Conservation (phyloP, 2,329 filamentous ascomycete genomes). For the Colletotrichum sp. region DNA sequence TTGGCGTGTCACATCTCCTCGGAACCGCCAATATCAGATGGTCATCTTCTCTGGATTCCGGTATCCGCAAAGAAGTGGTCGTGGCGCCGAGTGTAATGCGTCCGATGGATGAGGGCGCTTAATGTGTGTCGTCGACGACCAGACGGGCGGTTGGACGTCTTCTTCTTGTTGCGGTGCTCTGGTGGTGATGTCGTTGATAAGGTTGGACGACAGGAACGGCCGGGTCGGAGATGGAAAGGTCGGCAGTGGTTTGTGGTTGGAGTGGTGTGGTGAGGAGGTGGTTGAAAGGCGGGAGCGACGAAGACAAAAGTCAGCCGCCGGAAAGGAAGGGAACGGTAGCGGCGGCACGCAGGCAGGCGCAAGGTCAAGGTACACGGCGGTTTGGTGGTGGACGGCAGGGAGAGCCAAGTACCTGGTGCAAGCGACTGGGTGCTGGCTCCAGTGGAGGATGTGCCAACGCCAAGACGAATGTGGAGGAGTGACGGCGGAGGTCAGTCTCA, state of each 20-base stretch:
- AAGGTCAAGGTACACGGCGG: not conserved
- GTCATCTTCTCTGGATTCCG: slow-evolving; percentile 16
- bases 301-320: slow-evolving; percentile 9
- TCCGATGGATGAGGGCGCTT: not conserved
- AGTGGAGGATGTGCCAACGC: slow-evolving; percentile 1
- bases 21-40: slow-evolving; percentile 27
- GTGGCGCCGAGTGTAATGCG: not conserved
- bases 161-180: not conserved
- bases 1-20: slow-evolving; percentile 30
- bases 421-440: not conserved
- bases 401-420: not conserved
- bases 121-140: not conserved
- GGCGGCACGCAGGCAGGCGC: not conserved
- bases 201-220: not conserved
- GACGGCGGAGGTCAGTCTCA: slow-evolving; percentile 8
- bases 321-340: slow-evolving; percentile 16
- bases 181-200: not conserved
- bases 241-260: not conserved
- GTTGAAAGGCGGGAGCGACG: not conserved
- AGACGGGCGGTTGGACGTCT: not conserved
- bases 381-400: not conserved
- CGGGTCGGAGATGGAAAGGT: not conserved
- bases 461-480: slow-evolving; percentile 13
- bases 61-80: slow-evolving; percentile 29
- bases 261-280: not conserved